Base-by-base conservation (phyloP, 2,329 filamentous ascomycete genomes). In the Hortaea sp. region DNA sequence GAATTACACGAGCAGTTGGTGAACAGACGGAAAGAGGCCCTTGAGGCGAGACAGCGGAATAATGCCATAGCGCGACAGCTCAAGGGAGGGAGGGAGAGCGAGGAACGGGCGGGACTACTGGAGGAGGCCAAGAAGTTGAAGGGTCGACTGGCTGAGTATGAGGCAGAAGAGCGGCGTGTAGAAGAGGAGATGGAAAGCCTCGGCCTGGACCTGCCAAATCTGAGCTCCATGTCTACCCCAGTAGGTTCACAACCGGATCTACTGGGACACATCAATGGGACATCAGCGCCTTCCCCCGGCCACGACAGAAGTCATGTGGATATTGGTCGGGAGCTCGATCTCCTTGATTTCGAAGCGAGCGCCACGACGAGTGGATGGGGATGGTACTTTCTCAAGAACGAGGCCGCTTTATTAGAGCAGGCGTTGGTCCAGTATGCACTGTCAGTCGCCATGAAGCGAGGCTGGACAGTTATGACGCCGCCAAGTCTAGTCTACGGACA, bases 381-480 rank as follows among this genome's bases (percentile, higher is more conserved):
- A 1, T 98, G 88, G 87, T 98, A 98, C 70, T 97, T 88, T 67
- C 79, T 98, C 7, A 73, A 87, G n/a, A 87, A 90, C 61, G 89
- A 94, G 60, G 92, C 82, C 6, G 89, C 89, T 0, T 79, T 92
- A 64, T 77, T 98, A n/a, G 92, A 98, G 68, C 90, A 97, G 63
- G 92, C 92, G 0, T 76, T 98, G 3, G 71, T 97, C 9, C 84
- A 90, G 63, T 95, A 94, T 64, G 83, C 92, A 0, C 74, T 97
- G 3, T 74, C 76, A 7, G 78, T 85, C 1, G 85, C 86, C 6
- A 79, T 81, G 46, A 76, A 75, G 42, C 75, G 79, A 53, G 87
- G 87, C 43, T 98, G 88, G 87, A 79, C 73, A 35, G 77, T 82
- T 48, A 85, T 94, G 6, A 79, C 85, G 5, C 90, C 92, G 5